Conservation (phyloP, 495 filamentous ascomycete species). For the Thozetella sp. region DNA sequence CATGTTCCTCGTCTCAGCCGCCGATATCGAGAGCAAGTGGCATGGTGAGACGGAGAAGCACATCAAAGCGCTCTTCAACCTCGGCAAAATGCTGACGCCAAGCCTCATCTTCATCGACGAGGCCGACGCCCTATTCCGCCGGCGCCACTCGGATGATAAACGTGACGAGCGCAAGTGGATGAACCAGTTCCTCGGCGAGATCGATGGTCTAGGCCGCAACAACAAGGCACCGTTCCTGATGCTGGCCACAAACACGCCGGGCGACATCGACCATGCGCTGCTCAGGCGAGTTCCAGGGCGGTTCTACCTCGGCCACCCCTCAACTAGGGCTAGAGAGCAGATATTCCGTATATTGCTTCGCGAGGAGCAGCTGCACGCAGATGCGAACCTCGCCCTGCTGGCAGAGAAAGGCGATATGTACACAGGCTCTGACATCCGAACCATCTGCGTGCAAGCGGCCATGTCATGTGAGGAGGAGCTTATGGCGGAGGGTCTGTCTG, state of each 20-base stretch:
- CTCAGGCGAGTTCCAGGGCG: conserved; percentile 12
- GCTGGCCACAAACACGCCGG: conserved; percentile 18
- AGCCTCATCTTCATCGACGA: conserved; percentile 25
- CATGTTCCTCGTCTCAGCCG: conserved; percentile 13
- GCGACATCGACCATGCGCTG: conserved; percentile 16
- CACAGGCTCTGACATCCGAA: conserved; percentile 21
- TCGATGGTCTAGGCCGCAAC: conserved; percentile 9
- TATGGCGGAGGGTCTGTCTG: background rate
- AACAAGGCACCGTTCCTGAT: conserved; percentile 14
- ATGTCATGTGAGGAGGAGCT: conserved; percentile 10
- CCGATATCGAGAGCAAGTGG: conserved; percentile 7
- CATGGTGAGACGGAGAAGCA: conserved; percentile 17
- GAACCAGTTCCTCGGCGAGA: conserved; percentile 15
- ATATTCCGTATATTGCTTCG: conserved; percentile 17
- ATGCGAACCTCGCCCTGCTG: conserved; percentile 5
- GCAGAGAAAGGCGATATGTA: conserved; percentile 8
- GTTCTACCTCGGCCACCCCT: conserved; percentile 16
- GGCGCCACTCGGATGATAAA: background rate
- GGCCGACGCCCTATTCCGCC: conserved; percentile 17
- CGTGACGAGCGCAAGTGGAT: conserved; percentile 6
- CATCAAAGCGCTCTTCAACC: conserved; percentile 16
- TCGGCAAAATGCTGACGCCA: conserved; percentile 14
- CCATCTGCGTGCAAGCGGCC: conserved; percentile 15
- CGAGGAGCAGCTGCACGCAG: conserved; percentile 7
- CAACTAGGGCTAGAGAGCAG: conserved; percentile 1